phyloP scores from a whole-genome alignment of 1,284 basidiomycete species.

The Phenoliferia sp. region DNA sequence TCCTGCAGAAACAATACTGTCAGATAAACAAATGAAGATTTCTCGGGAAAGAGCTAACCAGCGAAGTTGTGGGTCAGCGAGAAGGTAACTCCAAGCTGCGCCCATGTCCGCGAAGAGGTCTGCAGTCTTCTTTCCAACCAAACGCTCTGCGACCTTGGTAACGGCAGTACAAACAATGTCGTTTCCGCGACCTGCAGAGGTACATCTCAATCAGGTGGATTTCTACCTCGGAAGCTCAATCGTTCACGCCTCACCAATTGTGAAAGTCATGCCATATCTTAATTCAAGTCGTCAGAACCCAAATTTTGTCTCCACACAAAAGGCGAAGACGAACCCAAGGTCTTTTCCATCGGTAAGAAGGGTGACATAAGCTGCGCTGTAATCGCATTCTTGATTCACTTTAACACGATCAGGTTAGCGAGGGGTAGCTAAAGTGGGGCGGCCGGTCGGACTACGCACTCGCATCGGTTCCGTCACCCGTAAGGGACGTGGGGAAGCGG shows the following conservation, averaged over 20 bases:
- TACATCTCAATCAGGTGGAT: no score
- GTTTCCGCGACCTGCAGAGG: slow-evolving; percentile 89
- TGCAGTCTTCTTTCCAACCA: slow-evolving; percentile 79
- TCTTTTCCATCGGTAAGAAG: slow-evolving; percentile 58
- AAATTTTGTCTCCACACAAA: neutral
- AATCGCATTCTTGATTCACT: slow-evolving; percentile 91
- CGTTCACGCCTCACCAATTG: no score
- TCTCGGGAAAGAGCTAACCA: slow-evolving; percentile 63
- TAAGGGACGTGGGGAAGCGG: slow-evolving; percentile 39
- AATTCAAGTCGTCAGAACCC: slow-evolving; percentile 48
- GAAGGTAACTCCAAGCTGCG: slow-evolving; percentile 57
- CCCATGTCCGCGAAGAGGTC: slow-evolving; percentile 85
- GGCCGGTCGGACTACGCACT: slow-evolving; percentile 43
- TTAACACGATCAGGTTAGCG: neutral
- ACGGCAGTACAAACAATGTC: slow-evolving; percentile 85
- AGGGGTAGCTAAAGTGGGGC: no score
- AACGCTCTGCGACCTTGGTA: slow-evolving; percentile 65
- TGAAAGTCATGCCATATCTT: slow-evolving; percentile 95
- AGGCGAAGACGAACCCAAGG: neutral
- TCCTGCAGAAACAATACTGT: no score
- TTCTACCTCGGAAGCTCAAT: no score
- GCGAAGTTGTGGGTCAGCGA: slow-evolving; percentile 78
- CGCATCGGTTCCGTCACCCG: slow-evolving; percentile 83
- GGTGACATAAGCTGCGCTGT: slow-evolving; percentile 84
- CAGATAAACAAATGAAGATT: slow-evolving; percentile 44